Evolutionary conservation across 192 early-diverging fungal species (phyloP).

Genomic region (Mortierella alpina): DNA sequence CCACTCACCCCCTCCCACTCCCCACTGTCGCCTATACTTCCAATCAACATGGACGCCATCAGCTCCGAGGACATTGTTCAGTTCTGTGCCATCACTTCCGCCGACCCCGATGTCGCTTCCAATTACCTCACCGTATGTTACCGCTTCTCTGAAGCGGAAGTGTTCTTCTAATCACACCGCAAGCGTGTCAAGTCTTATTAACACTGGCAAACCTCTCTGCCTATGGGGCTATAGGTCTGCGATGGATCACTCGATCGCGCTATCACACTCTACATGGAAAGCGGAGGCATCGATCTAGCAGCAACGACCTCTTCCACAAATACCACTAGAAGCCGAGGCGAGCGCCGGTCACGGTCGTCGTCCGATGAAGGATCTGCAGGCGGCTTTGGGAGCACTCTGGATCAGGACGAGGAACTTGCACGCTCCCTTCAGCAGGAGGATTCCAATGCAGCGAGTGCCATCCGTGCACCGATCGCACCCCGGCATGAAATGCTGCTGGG

Average conservation of each 20-base stretch:
- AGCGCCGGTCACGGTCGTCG: constrained; percentile 29
- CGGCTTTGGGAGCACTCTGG: constrained; percentile 14
- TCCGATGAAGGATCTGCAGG: constrained; percentile 34
- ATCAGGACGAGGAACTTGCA: constrained; percentile 64
- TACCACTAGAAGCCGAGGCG: constrained; percentile 16
- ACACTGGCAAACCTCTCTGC: not conserved
- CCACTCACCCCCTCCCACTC: not conserved
- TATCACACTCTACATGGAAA: constrained; percentile 86
- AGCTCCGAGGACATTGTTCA: constrained; percentile 55
- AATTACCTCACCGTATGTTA: constrained; percentile 73
- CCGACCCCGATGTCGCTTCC: constrained; percentile 75
- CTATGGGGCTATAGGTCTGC: constrained; percentile 64
- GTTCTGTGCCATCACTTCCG: constrained; percentile 80
- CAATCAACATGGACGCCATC: constrained; percentile 17
- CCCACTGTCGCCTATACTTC: not conserved
- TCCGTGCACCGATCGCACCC: constrained; percentile 89
- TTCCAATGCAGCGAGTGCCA: constrained; percentile 41
- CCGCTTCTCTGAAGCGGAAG: not conserved
- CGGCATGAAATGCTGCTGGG: constrained; percentile 81
- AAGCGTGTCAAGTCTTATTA: not conserved
- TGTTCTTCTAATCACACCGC: not conserved
- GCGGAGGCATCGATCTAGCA: constrained; percentile 68
- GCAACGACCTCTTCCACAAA: constrained; percentile 12
- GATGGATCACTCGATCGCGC: constrained; percentile 82
- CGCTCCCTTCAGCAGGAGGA: constrained; percentile 62